These are phyloP conservation scores for Rheum nobile DNA, from an alignment of 148 eudicot species.

Conservation along the genomic window DNA sequence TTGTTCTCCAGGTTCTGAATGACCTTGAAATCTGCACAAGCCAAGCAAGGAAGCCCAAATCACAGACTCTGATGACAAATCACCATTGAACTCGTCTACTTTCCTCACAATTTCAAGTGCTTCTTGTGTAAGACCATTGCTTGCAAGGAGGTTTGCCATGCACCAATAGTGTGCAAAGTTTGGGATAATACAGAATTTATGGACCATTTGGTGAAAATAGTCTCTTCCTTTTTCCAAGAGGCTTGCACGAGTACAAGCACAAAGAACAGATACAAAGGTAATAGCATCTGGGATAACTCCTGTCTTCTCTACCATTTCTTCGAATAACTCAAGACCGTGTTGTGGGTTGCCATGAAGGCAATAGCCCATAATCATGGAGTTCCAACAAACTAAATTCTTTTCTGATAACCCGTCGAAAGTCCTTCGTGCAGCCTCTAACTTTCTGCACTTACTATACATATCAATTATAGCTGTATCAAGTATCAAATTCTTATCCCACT, in stretches of 20 bases:
- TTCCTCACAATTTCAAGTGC: conserved; percentile 41
- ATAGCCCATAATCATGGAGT: conserved; percentile 73
- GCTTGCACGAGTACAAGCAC: conserved; percentile 64
- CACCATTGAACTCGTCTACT: conserved; percentile 20
- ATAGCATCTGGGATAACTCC: conserved; percentile 44
- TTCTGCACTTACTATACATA: conserved; percentile 71
- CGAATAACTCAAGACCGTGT: conserved; percentile 50
- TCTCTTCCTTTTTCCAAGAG: conserved; percentile 40
- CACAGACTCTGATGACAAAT: conserved; percentile 26
- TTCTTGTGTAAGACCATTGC: conserved; percentile 42
- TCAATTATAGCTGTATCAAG: conserved; percentile 43
- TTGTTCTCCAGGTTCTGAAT: conserved; percentile 31
- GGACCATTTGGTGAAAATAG: conserved; percentile 47
- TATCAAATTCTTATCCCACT: conserved; percentile 28
- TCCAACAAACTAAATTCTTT: conserved; percentile 61
- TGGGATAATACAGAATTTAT: conserved; percentile 42
- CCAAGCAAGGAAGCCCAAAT: conserved; percentile 3
- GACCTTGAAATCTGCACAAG: conserved; percentile 6
- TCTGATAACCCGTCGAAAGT: conserved; percentile 33
- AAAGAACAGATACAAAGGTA: conserved; percentile 55
- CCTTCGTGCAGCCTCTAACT: conserved; percentile 36
- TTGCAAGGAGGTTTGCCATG: conserved; percentile 61
- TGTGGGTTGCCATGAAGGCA: conserved; percentile 57
- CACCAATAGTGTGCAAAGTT: conserved; percentile 83
- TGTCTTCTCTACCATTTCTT: conserved; percentile 24